These are phyloP conservation scores for Agapanthus africanus DNA, from an alignment of 106 monocot species.

Conservation along the genomic window DNA sequence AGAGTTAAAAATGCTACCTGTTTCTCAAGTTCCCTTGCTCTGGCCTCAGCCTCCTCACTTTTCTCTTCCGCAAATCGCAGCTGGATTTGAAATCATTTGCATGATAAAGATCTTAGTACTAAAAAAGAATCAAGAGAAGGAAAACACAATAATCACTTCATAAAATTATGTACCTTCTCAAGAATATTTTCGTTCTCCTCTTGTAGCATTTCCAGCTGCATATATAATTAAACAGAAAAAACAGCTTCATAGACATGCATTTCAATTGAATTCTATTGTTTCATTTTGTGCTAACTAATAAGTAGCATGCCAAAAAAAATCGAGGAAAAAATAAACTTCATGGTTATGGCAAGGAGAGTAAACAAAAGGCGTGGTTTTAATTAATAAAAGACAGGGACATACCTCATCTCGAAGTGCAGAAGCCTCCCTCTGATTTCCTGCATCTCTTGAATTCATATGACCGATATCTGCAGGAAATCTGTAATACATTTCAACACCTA, in stretches of 20 bases:
- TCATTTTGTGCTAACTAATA: not conserved
- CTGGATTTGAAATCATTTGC: slow-evolving; percentile 34
- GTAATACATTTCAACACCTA: slow-evolving; percentile 15
- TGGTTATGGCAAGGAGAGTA: not conserved
- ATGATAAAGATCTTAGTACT: too few species aligned
- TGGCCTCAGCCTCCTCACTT: slow-evolving; percentile 62
- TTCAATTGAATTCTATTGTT: not conserved
- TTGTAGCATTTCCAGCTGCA: slow-evolving; percentile 96
- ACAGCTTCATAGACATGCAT: not conserved
- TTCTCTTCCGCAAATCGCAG: slow-evolving; percentile 62
- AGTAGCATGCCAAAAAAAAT: not conserved
- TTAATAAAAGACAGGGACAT: slow-evolving; percentile 6
- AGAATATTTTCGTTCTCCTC: slow-evolving; percentile 87
- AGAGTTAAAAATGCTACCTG: slow-evolving; percentile 37
- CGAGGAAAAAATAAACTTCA: not conserved
- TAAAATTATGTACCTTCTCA: slow-evolving; percentile 50
- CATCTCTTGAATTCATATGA: slow-evolving; percentile 35
- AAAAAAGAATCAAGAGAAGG: not conserved
- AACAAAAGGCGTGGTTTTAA: not conserved
- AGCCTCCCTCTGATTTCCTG: slow-evolving; percentile 48
- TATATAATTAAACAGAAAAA: slow-evolving; percentile 1
- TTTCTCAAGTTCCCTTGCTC: slow-evolving; percentile 85
- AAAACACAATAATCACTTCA: not conserved
- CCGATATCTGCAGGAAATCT: slow-evolving; percentile 53
- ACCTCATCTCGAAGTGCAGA: slow-evolving; percentile 93